Evolutionary conservation across 805 yeast genomes (phyloP).

Genomic region (Yamadazyma olivae): DNA sequence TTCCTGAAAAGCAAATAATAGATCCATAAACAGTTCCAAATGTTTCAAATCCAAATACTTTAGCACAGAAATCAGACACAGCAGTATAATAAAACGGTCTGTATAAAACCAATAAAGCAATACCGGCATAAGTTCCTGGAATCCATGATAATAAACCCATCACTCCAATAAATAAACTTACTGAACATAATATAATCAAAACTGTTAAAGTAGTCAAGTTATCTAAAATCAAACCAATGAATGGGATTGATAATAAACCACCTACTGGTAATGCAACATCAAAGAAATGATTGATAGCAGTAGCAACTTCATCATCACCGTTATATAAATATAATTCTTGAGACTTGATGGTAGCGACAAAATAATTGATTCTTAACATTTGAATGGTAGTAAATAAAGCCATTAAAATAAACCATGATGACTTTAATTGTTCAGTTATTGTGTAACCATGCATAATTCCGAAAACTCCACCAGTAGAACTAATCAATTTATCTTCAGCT

Average conservation of each 20-base stretch:
- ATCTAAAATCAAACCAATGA: slow-evolving; percentile 79
- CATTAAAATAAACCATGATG: slow-evolving; percentile 80
- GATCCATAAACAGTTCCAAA: slow-evolving; percentile 92
- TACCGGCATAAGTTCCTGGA: slow-evolving; percentile 64
- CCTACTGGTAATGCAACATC: slow-evolving; percentile 88
- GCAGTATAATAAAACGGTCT: slow-evolving; percentile 93
- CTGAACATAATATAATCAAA: slow-evolving; percentile 46
- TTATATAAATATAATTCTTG: slow-evolving; percentile 72
- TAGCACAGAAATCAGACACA: slow-evolving; percentile 86
- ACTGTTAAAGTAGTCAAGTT: slow-evolving; percentile 62
- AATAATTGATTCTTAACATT: slow-evolving; percentile 89
- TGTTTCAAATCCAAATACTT: slow-evolving; percentile 88
- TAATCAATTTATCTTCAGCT: slow-evolving; percentile 54
- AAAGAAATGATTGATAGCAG: slow-evolving; percentile 65
- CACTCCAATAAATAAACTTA: slow-evolving; percentile 65
- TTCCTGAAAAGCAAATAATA: slow-evolving; percentile 76
- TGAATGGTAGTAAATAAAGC: slow-evolving; percentile 77
- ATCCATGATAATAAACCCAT: slow-evolving; percentile 61
- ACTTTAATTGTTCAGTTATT: slow-evolving; percentile 46
- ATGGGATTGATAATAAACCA: slow-evolving; percentile 82
- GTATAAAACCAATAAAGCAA: slow-evolving; percentile 69
- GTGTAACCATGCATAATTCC: slow-evolving; percentile 73
- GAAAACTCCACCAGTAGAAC: slow-evolving; percentile 63
- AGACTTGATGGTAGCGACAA: slow-evolving; percentile 82
- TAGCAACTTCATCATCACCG: slow-evolving; percentile 46